Conservation (phyloP, 23 red algal genomes). For the Chondrus crispus region DNA sequence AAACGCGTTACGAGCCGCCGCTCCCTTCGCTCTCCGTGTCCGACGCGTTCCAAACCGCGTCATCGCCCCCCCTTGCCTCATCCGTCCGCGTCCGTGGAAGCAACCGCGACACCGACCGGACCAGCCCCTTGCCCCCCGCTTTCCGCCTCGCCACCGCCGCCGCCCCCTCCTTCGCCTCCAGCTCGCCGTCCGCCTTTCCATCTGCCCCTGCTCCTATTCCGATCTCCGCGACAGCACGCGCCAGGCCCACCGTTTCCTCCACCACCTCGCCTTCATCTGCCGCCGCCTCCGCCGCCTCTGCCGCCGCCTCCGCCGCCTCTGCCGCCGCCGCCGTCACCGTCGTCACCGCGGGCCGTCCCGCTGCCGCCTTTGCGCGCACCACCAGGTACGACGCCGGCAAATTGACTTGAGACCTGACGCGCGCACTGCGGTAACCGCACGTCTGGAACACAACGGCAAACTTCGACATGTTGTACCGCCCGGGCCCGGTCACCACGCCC, state of each 20-base stretch:
- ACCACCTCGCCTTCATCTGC: not conserved
- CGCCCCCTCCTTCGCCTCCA: not conserved
- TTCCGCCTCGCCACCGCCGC: not conserved
- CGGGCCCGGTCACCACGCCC: conserved; percentile 35
- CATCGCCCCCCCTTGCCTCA: not conserved
- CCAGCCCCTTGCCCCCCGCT: not conserved
- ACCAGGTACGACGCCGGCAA: not conserved
- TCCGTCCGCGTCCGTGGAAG: too few species aligned
- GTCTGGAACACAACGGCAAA: not conserved
- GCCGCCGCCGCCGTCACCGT: not conserved
- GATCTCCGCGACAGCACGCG: not conserved
- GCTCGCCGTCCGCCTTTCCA: not conserved
- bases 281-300: not conserved
- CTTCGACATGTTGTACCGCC: conserved; percentile 40
- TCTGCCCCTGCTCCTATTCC: not conserved
- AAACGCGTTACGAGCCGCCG: not conserved
- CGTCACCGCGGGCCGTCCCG: not conserved
- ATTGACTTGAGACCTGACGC: not conserved
- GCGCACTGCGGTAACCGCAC: not conserved
- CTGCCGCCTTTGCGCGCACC: not conserved
- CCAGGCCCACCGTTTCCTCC: not conserved
- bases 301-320: not conserved
- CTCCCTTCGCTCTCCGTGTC: not conserved
- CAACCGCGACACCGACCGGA: conserved; percentile 32
- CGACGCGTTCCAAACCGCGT: conserved; percentile 45